Base-by-base conservation (phyloP, 2,329 filamentous ascomycete genomes). In the Septoria petroselini region DNA sequence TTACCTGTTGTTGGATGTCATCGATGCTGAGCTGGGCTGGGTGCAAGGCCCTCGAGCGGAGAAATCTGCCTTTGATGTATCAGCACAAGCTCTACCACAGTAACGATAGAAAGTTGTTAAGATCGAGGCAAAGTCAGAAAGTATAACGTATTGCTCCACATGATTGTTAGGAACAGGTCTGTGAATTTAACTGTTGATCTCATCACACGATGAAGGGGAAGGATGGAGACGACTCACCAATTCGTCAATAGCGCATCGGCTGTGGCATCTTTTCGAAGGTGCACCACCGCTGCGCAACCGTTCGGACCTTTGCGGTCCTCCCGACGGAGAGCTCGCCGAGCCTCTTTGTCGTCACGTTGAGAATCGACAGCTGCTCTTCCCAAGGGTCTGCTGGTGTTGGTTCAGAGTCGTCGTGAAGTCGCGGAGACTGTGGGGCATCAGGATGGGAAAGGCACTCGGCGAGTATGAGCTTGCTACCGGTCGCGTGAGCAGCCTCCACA, bases 401-500 rank as follows among this genome's bases (percentile, higher is more conserved):
- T 27, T 53, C 35, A 18, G 25, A 15, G 9, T 14, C 31, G 3
- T 42, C 37, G 7, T 21, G 9, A 27, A 5, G 5, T 27, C 9
- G 23, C 9, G 23, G 23, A 27, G 35, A 35, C n/a, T 30, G 34
- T 7, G n/a, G 15, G 12, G 6, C 15, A 17, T 18, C 7, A 21
- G 27, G 19, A 18, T 19, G 27, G 14, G 27, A 15, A 3, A 29
- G 23, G 18, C 34, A 29, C 52, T 77, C 74, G 3, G 68, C 70
- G 23, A 76, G 46, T n/a, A 72, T 46, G 9, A 76, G 67, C 40
- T 61, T 61, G n/a, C 64, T 67, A 3, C 55, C 55, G 0, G 64
- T 56, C 15, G 54, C 60, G 47, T 66, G 49, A 0, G 82, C 83
- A 2, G 79, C 75, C 50, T 88, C 85, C 7, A 87, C 76, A 1